Evolutionary conservation across 1,284 basidiomycete species (phyloP), one percentile per base, ranked within the genome.

Genomic region (Ceratorhiza oryzae-sativae): DNA sequence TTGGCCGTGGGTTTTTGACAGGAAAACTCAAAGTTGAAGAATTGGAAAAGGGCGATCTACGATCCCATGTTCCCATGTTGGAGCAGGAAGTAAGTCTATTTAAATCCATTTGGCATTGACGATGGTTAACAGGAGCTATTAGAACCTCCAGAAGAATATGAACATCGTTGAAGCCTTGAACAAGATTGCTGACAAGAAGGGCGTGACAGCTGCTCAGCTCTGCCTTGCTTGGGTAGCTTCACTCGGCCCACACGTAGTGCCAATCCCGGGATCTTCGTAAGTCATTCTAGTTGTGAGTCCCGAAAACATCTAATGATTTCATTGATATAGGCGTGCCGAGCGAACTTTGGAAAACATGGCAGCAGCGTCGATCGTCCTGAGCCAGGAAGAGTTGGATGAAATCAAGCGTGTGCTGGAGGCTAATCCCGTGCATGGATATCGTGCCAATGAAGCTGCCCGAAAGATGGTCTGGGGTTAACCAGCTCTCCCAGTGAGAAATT

Each of bases 141-240:
- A 79, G 79, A 84, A 84, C 74, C 84, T 88, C 73, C 79, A 81
- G 60, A 80, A 85, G 73, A 90, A 91, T 79, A 77, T 87, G 71
- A 79, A 82, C 42, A 80, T 91, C 18, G 86, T 88, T 1, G 82
- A 87, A 18, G 77, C 77, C 36, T 74, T 82, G 34, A 42, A 27
- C 25, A 18, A 77, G 13, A 79, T 89, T 41, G 86, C 87, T 0
- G 77, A 79, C 55, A 82, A 81, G 77, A 87, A 86, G 78, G 82
- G 81, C 0, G 77, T 86, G 32, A 86, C 86, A 0, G 79, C 86
- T 0, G 84, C 85, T 0, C 88, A 90, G 78, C 80, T 91, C 13
- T 82, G 84, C 42, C 81, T 91, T 42, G 88, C 89, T 0, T 91
- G 88, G 87, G 82, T 90, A 9, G 77, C 80, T 30, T 78, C 81